Percentiles rank a stretch among this genome's conserved stretches.
Evolutionary conservation across 1,139 yeast genomes (phyloP).

Genomic region (Geotrichum candidum): DNA sequence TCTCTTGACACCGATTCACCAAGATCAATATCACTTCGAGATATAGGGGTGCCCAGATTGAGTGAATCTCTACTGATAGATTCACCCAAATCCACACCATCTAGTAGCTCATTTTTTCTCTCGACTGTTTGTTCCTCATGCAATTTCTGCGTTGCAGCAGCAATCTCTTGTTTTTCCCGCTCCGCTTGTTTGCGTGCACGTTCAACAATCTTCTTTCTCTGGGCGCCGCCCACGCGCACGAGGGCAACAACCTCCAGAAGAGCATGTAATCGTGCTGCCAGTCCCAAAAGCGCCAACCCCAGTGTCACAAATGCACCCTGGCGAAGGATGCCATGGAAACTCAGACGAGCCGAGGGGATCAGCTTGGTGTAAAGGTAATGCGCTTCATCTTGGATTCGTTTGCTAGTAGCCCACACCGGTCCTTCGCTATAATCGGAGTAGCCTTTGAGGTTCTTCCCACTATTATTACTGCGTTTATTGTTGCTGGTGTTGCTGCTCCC

Average conservation of each 20-base stretch:
- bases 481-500: background rate
- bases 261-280: slow-evolving; percentile 4
- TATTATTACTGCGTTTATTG: background rate
- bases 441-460: background rate
- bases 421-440: background rate
- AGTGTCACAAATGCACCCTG: slow-evolving; percentile 15
- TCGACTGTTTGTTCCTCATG: background rate
- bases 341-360: slow-evolving; percentile 11
- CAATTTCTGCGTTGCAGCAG: background rate
- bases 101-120: background rate
- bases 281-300: slow-evolving; percentile 11
- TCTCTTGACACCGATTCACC: background rate
- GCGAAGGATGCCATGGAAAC: slow-evolving; percentile 12
- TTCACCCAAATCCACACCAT: background rate
- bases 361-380: slow-evolving; percentile 9
- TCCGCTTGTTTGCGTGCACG: background rate
- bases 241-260: slow-evolving; percentile 8
- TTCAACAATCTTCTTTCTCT: background rate
- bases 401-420: slow-evolving; percentile 6
- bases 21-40: background rate
- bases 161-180: background rate
- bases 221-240: background rate
- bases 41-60: background rate
- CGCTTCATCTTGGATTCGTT: slow-evolving; percentile 5
- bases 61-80: background rate